These are phyloP conservation scores for Leonotis leonurus DNA, from an alignment of 257 asterid genomes.

Conservation along the genomic window DNA sequence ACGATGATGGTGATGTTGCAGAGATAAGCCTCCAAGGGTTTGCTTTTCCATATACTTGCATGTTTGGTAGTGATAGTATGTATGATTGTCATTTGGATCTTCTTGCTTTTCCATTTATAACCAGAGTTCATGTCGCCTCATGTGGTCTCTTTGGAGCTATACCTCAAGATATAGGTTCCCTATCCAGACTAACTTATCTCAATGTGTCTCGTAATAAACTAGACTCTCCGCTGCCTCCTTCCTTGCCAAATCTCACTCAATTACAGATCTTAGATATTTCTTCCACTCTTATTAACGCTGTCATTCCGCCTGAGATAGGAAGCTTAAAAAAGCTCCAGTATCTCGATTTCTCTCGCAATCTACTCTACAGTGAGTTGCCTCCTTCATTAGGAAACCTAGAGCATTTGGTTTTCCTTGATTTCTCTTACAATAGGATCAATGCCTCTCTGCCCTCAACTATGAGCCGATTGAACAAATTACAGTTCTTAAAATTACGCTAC, in stretches of 20 bases:
- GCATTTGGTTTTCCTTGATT: background rate
- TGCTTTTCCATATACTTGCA: too few species aligned
- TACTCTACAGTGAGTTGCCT: background rate
- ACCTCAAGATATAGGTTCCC: background rate
- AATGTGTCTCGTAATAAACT: background rate
- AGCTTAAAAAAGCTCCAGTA: background rate
- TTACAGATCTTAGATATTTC: constrained; percentile 1
- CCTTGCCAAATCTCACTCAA: background rate
- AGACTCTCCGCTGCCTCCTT: background rate
- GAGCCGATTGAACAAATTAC: background rate
- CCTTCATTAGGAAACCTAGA: background rate
- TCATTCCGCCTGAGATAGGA: background rate
- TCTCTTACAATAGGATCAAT: background rate
- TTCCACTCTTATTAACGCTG: background rate
- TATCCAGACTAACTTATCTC: background rate
- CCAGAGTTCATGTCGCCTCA: background rate
- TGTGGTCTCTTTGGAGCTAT: background rate
- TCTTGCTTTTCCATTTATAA: background rate
- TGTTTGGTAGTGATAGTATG: too few species aligned
- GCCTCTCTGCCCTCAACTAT: background rate
- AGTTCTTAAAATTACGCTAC: background rate
- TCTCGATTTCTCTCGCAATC: background rate
- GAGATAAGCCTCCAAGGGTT: background rate
- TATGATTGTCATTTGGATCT: too few species aligned
- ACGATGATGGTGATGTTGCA: background rate